Evolutionary conservation across 805 yeast genomes (phyloP).

Genomic region (Candida nonsorbophila): DNA sequence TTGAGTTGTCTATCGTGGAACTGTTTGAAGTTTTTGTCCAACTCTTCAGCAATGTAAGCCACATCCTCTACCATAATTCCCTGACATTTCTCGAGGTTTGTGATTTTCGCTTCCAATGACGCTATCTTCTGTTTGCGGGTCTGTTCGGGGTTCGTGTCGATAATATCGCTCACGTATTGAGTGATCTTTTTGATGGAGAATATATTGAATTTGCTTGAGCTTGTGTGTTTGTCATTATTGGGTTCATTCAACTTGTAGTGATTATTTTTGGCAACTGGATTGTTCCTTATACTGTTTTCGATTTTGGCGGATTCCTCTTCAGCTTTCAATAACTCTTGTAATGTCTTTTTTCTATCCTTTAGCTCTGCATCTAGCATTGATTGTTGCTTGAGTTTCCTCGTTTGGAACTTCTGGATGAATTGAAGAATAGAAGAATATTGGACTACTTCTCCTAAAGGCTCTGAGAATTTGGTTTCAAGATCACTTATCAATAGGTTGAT

Average conservation of each 20-base stretch:
- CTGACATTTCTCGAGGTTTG: slow-evolving; percentile 48
- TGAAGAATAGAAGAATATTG: slow-evolving; percentile 57
- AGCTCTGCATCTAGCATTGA: slow-evolving; percentile 26
- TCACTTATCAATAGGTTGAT: slow-evolving; percentile 47
- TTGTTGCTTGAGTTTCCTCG: slow-evolving; percentile 28
- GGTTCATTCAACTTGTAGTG: slow-evolving; percentile 14
- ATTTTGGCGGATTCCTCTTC: slow-evolving; percentile 25
- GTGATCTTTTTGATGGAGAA: slow-evolving; percentile 49
- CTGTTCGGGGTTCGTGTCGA: slow-evolving; percentile 64
- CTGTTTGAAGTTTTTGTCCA: slow-evolving; percentile 42
- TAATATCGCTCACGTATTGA: slow-evolving; percentile 50
- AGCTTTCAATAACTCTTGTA: slow-evolving; percentile 21
- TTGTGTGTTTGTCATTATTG: slow-evolving; percentile 1
- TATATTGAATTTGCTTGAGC: slow-evolving; percentile 33
- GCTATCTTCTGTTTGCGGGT: slow-evolving; percentile 50
- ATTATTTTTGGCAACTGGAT: slow-evolving; percentile 15
- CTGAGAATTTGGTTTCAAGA: slow-evolving; percentile 55
- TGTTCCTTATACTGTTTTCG: slow-evolving; percentile 18
- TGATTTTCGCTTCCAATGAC: slow-evolving; percentile 46
- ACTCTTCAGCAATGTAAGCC: slow-evolving; percentile 36
- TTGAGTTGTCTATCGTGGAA: slow-evolving; percentile 48
- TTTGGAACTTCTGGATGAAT: slow-evolving; percentile 56
- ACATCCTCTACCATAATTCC: slow-evolving; percentile 36
- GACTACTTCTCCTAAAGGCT: slow-evolving; percentile 67
- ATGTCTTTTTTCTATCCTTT: slow-evolving; percentile 23